Evolutionary conservation across 257 asterid species (phyloP).

Genomic region (Nyctanthes arbortristis): DNA sequence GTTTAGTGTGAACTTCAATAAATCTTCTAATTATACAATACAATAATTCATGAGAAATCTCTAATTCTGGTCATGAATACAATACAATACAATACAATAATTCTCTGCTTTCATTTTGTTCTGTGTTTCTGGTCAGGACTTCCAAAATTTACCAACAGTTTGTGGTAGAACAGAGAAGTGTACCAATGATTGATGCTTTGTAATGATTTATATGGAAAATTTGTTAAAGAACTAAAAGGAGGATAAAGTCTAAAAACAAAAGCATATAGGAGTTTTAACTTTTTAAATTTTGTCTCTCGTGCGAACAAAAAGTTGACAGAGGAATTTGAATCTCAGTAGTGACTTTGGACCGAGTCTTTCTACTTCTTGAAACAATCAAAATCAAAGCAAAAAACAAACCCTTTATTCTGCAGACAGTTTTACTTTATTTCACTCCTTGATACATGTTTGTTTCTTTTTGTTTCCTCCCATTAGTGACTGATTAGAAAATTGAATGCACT

Average conservation of each 20-base stretch:
- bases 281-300: constrained; percentile 27
- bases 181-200: background rate
- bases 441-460: background rate
- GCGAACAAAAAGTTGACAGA: constrained; percentile 34
- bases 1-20: too few species aligned
- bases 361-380: constrained; percentile 54
- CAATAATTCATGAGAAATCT: too few species aligned
- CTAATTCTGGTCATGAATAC: too few species aligned
- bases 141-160: too few species aligned
- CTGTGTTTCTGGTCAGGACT: too few species aligned
- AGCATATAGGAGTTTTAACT: background rate
- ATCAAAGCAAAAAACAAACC: constrained; percentile 29
- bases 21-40: too few species aligned
- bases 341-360: constrained; percentile 41
- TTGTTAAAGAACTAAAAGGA: background rate
- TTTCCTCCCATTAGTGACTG: background rate
- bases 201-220: background rate
- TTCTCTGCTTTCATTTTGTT: too few species aligned
- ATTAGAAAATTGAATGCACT: background rate
- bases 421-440: constrained; percentile 16
- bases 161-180: background rate
- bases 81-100: too few species aligned
- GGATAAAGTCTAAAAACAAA: background rate
- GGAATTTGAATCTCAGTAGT: constrained; percentile 38
- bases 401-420: constrained; percentile 22